A percentile compares a stretch with the other conserved stretches of the same genome.
Conservation (phyloP, 2,329 filamentous ascomycete species). For the Ophiostoma quercus region DNA sequence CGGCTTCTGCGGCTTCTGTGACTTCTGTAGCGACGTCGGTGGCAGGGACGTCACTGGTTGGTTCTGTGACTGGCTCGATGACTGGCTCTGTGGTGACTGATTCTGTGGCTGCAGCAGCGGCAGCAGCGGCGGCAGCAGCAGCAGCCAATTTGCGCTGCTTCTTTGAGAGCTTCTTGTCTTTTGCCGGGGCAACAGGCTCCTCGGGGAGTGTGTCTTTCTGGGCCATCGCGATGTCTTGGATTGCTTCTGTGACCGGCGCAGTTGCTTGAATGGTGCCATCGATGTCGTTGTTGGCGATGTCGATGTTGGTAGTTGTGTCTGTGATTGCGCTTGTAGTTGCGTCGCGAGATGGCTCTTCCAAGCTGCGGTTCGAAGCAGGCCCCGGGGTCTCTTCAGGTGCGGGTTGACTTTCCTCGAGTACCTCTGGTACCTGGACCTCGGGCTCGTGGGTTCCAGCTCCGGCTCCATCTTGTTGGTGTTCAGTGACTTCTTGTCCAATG, state of each 20-base stretch:
- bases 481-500: neutral
- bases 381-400: conserved; percentile 19
- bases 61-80: neutral
- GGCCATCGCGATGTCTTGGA: neutral
- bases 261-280: neutral
- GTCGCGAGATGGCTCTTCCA: conserved; percentile 20
- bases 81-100: neutral
- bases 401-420: neutral
- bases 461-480: neutral
- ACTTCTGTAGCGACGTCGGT: neutral
- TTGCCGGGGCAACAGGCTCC: neutral
- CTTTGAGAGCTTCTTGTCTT: conserved; percentile 24
- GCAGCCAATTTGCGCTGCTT: conserved; percentile 25
- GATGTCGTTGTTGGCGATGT: neutral
- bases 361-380: conserved; percentile 20
- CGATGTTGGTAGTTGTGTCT: neutral
- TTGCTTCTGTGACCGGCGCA: neutral
- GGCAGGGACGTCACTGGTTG: neutral
- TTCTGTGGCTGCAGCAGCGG: neutral
- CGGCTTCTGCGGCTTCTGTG: neutral
- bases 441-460: neutral
- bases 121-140: conserved; percentile 21
- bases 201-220: neutral
- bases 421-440: neutral
- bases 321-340: neutral